Base-by-base conservation (phyloP, 345 rosid genomes). In the Hypericum androsaemum region DNA sequence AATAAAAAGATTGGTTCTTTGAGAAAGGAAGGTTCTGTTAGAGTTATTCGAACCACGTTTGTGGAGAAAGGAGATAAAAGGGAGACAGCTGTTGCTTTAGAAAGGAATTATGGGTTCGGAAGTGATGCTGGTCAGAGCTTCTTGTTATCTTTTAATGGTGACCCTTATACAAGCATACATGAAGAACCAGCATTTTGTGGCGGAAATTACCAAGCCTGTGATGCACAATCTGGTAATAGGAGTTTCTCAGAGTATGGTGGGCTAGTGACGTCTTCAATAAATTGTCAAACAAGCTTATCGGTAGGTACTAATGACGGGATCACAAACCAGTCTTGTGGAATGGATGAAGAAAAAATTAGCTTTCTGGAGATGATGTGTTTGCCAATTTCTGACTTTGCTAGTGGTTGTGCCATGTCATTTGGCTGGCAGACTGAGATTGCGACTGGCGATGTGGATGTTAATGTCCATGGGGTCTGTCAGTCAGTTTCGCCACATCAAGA, bases 1-100 rank as follows among this genome's bases (percentile, higher is more conserved):
- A 74, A 80, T 44, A 84, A 77, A 74, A 83, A 84, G 79, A 67
- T 86, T 60, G 85, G 83, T 52, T 67, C 69, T 22, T 71, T 90
- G 67, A 90, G 84, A 73, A 90, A 75, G 62, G 96, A 96, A 58
- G 77, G 64, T 42, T 68, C 56, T 16, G 86, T 89, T 54, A 81
- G 68, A 75, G 89, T 74, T 55, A 72, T 71, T 54, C 51, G 62
- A 15, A 80, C 71, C 66, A 62, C 78, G 57, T 56, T 54, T 11
- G 32, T 57, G 51, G 60, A 62, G 42, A 77, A 57, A 41, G 47
- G 41, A 17, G 62, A 56, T 39, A 60, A 63, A 58, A 53, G 11
- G 59, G 60, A 62, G 56, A 50, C 66, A 49, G 59, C 52, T 60
- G 56, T 61, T 52, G 43, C 69, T 49, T 53, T 52, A 60, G 66